Conservation (phyloP, 208 protist species). For the Strigomonas oncopelti region DNA sequence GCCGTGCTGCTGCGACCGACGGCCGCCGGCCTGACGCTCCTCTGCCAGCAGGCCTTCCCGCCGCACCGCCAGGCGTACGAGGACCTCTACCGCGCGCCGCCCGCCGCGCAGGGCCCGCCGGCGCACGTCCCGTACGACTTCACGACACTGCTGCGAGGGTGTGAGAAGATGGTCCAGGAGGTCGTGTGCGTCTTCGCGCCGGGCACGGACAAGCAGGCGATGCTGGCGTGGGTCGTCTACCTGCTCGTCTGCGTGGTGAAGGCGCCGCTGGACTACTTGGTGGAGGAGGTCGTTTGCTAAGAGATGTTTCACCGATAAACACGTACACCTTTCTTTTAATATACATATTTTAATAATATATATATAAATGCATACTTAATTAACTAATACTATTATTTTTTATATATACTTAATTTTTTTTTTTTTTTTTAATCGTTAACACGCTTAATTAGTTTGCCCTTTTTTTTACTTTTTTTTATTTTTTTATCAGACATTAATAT, state of each 20-base stretch:
- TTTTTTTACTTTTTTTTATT: constrained; percentile 4
- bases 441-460: not conserved
- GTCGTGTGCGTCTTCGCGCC: constrained; percentile 48
- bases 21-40: constrained; percentile 33
- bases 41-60: constrained; percentile 45
- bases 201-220: constrained; percentile 34
- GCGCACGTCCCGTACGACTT: not conserved
- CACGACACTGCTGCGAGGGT: not conserved
- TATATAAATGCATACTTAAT: too few relatives aligned
- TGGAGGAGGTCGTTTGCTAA: not conserved
- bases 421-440: constrained; percentile 8
- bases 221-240: constrained; percentile 52
- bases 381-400: not conserved
- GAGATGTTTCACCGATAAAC: too few relatives aligned
- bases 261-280: not conserved
- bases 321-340: too few relatives aligned
- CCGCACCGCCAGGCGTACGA: constrained; percentile 17
- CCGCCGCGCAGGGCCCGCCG: not conserved
- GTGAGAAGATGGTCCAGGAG: constrained; percentile 1
- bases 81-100: not conserved
- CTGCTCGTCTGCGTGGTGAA: constrained; percentile 17
- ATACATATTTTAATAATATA: too few relatives aligned
- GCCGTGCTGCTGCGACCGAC: constrained; percentile 45
- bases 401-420: constrained; percentile 2
- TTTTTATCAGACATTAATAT: constrained; percentile 10